These are phyloP conservation scores for Thelonectria rubi DNA, from an alignment of 2,329 filamentous ascomycete genomes.

Conservation along the genomic window DNA sequence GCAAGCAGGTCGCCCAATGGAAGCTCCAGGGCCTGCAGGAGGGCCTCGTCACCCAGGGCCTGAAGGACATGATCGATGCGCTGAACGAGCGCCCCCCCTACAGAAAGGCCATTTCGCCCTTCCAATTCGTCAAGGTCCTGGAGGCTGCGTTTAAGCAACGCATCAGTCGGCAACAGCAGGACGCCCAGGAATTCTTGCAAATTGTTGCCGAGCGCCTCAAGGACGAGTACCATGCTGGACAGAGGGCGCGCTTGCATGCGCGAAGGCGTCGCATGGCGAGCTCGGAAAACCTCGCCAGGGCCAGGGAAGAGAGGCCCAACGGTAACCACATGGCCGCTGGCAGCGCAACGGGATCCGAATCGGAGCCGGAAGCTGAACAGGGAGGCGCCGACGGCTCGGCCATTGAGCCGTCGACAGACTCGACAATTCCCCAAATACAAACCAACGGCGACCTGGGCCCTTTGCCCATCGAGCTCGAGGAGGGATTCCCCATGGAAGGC, in stretches of 20 bases:
- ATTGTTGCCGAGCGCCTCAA: conserved; percentile 90
- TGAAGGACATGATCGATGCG: conserved; percentile 92
- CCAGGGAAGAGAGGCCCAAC: conserved; percentile 37
- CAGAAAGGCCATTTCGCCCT: conserved; percentile 90
- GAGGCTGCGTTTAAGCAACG: conserved; percentile 88
- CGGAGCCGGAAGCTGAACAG: conserved; percentile 20
- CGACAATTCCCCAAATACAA: conserved; percentile 32
- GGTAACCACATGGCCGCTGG: conserved; percentile 24
- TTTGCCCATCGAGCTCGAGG: conserved; percentile 59
- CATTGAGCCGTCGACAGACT: conserved; percentile 37
- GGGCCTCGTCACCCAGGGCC: conserved; percentile 82
- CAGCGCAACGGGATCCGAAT: conserved; percentile 19
- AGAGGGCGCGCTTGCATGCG: conserved; percentile 72
- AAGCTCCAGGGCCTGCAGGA: conserved; percentile 76
- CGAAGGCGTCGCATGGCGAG: conserved; percentile 43
- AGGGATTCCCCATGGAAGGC: conserved; percentile 91
- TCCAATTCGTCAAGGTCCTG: conserved; percentile 82
- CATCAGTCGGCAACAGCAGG: conserved; percentile 94
- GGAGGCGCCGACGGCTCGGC: conserved; percentile 32
- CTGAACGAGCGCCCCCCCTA: conserved; percentile 94
- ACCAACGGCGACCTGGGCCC: conserved; percentile 29
- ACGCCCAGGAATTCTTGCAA: conserved; percentile 97
- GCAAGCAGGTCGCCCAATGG: conserved; percentile 61
- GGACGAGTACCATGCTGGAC: conserved; percentile 91
- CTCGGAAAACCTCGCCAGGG: conserved; percentile 23